phyloP scores from a whole-genome alignment of 2,329 filamentous ascomycete genomes.

The Delphinella strobiligena region DNA sequence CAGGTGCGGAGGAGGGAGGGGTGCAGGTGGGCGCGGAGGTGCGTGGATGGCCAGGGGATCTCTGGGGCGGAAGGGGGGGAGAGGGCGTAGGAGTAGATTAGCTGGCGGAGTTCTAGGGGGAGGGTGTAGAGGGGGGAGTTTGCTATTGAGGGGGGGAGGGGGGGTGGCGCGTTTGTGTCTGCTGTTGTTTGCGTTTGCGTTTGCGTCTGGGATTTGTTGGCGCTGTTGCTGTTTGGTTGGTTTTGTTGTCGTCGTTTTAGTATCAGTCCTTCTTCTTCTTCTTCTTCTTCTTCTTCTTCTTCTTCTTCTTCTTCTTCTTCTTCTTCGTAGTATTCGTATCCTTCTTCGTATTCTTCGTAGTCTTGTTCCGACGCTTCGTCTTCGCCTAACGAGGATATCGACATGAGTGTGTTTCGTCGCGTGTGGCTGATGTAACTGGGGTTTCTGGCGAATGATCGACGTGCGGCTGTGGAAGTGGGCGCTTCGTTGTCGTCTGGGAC shows the following conservation, averaged over 20 bases:
- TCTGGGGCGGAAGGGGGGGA: slow-evolving; percentile 10
- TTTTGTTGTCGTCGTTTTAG: slow-evolving; percentile 12
- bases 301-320: not conserved
- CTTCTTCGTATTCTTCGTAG: slow-evolving; percentile 11
- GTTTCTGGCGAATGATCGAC: slow-evolving; percentile 8
- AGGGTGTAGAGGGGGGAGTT: slow-evolving; percentile 20
- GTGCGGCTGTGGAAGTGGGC: not conserved
- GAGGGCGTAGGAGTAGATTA: slow-evolving; percentile 21
- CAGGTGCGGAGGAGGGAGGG: slow-evolving; percentile 21
- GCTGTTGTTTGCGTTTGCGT: slow-evolving; percentile 3
- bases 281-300: slow-evolving; percentile 10
- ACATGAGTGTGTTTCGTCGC: slow-evolving; percentile 15
- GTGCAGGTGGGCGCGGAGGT: slow-evolving; percentile 12
- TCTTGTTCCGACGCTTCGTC: not conserved
- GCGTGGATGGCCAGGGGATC: slow-evolving; percentile 18
- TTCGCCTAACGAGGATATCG: slow-evolving; percentile 4
- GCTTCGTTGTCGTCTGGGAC: slow-evolving; percentile 8
- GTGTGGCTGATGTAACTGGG: slow-evolving; percentile 11
- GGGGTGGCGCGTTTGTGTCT: slow-evolving; percentile 1
- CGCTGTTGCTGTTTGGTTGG: not conserved
- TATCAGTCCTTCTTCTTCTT: no score
- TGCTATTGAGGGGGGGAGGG: slow-evolving; percentile 18
- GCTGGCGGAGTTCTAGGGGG: slow-evolving; percentile 24
- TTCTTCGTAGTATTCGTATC: no score
- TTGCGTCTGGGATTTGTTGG: slow-evolving; percentile 6